Percentiles rank a stretch among this genome's conserved stretches.
Conservation (phyloP, 768 basidiomycete species). For the Pulveroboletus sp. region DNA sequence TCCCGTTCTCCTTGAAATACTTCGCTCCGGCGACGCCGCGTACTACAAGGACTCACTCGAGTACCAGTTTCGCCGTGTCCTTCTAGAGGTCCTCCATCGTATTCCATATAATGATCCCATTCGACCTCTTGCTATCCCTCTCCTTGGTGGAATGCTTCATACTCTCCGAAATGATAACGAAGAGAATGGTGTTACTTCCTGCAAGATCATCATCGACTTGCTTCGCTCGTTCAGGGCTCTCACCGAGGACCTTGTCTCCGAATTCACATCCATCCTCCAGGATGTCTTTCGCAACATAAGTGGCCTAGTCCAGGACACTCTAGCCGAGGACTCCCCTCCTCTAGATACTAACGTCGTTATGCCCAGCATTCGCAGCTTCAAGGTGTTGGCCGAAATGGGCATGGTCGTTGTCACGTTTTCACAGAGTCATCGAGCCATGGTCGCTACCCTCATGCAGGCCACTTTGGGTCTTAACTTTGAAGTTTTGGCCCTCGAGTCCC, state of each 20-base stretch:
- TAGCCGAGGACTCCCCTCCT: conserved; percentile 59
- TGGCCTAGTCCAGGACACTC: conserved; percentile 65
- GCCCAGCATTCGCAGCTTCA: conserved; percentile 83
- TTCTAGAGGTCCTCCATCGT: conserved; percentile 87
- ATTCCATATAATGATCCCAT: conserved; percentile 80
- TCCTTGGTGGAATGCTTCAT: conserved; percentile 80
- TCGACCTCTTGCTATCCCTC: conserved; percentile 56
- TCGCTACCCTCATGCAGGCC: conserved; percentile 60
- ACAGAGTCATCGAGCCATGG: conserved; percentile 69
- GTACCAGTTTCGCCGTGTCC: conserved; percentile 79
- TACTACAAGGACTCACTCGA: conserved; percentile 65
- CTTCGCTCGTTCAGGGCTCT: conserved; percentile 71
- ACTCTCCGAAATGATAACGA: conserved; percentile 89
- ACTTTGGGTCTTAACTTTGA: conserved; percentile 78
- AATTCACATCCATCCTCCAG: conserved; percentile 78
- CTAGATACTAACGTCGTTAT: conserved; percentile 56
- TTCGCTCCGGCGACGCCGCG: conserved; percentile 64
- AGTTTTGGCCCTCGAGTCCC: conserved; percentile 71
- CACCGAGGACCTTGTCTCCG: conserved; percentile 67
- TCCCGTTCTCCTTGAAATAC: conserved; percentile 65
- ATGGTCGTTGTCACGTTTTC: conserved; percentile 88
- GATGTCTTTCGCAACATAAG: conserved; percentile 74
- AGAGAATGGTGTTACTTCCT: conserved; percentile 85
- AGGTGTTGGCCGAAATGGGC: conserved; percentile 90
- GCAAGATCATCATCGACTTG: conserved; percentile 90